phyloP scores from a whole-genome alignment of 371 early-diverging fungal species.

The Mucor velutinosus region DNA sequence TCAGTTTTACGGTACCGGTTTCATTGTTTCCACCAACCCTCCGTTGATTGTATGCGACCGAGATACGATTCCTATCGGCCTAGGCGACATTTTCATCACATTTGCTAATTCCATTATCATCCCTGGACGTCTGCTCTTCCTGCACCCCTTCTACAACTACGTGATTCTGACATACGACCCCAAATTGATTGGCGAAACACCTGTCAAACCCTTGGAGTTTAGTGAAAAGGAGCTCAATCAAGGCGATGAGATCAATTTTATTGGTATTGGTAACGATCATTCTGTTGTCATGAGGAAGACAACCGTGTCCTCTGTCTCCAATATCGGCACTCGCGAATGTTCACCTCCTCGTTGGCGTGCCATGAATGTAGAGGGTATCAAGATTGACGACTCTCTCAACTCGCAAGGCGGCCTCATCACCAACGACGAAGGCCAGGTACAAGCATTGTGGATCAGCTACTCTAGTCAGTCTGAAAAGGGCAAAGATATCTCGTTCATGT shows the following conservation, averaged over 20 bases:
- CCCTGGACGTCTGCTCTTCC: constrained; percentile 69
- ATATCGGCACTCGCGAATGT: constrained; percentile 66
- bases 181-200: constrained; percentile 68
- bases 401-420: constrained; percentile 75
- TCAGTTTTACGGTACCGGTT: constrained; percentile 74
- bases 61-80: constrained; percentile 76
- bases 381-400: constrained; percentile 60
- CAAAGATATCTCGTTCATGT: constrained; percentile 63
- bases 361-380: constrained; percentile 80
- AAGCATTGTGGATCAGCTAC: constrained; percentile 79
- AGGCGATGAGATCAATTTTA: constrained; percentile 64
- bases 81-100: constrained; percentile 79
- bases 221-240: constrained; percentile 60
- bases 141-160: constrained; percentile 87
- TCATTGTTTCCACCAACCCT: constrained; percentile 73
- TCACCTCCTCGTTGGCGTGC: constrained; percentile 72
- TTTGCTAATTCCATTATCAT: constrained; percentile 81
- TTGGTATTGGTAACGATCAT: constrained; percentile 61
- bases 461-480: constrained; percentile 63
- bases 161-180: constrained; percentile 80
- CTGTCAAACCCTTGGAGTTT: constrained; percentile 62
- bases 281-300: constrained; percentile 68
- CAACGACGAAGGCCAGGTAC: constrained; percentile 68
- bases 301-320: constrained; percentile 58
- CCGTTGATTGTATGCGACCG: constrained; percentile 82